phyloP scores from a whole-genome alignment of 1,284 basidiomycete genomes.

The Cutaneotrichosporon sp. region DNA sequence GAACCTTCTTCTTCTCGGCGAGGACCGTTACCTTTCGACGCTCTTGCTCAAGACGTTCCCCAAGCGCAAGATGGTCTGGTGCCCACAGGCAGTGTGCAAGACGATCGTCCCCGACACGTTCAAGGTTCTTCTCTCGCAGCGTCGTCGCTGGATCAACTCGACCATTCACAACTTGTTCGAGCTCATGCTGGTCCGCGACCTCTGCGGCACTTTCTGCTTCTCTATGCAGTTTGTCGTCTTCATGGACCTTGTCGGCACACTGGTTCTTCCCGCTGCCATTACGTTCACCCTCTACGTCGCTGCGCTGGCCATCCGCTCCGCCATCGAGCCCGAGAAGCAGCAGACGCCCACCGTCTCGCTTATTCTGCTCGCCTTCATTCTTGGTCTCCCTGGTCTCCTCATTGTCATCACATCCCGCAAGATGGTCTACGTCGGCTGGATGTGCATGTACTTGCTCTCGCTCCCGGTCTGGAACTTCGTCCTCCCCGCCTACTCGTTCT shows the following conservation, averaged over 20 bases:
- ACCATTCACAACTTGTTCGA: slow-evolving; percentile 97
- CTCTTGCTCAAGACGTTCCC: slow-evolving; percentile 98
- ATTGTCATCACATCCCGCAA: slow-evolving; percentile 95
- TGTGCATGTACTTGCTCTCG: slow-evolving; percentile 89
- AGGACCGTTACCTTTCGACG: slow-evolving; percentile 97
- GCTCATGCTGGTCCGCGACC: slow-evolving; percentile 86
- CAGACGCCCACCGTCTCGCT: slow-evolving; percentile 83
- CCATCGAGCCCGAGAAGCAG: slow-evolving; percentile 59
- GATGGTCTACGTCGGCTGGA: slow-evolving; percentile 92
- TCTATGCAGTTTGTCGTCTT: slow-evolving; percentile 97
- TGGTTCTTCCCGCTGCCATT: slow-evolving; percentile 96
- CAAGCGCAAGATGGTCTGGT: slow-evolving; percentile 98
- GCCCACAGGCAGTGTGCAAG: slow-evolving; percentile 96
- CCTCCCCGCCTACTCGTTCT: slow-evolving; percentile 90
- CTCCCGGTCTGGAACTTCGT: slow-evolving; percentile 95
- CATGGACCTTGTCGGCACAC: slow-evolving; percentile 94
- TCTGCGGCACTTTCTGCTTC: slow-evolving; percentile 95
- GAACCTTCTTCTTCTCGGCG: slow-evolving; percentile 93
- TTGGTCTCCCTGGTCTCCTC: slow-evolving; percentile 91
- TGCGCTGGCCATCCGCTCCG: slow-evolving; percentile 75
- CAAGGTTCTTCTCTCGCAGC: slow-evolving; percentile 87
- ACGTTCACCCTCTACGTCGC: slow-evolving; percentile 92
- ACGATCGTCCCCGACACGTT: slow-evolving; percentile 97
- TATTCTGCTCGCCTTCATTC: slow-evolving; percentile 84
- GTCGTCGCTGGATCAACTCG: slow-evolving; percentile 99